A percentile compares a stretch with the other conserved stretches of the same genome.
These are phyloP conservation scores for Neurospora crassa DNA, from an alignment of 2,329 filamentous ascomycete species.

Conservation along the genomic window DNA sequence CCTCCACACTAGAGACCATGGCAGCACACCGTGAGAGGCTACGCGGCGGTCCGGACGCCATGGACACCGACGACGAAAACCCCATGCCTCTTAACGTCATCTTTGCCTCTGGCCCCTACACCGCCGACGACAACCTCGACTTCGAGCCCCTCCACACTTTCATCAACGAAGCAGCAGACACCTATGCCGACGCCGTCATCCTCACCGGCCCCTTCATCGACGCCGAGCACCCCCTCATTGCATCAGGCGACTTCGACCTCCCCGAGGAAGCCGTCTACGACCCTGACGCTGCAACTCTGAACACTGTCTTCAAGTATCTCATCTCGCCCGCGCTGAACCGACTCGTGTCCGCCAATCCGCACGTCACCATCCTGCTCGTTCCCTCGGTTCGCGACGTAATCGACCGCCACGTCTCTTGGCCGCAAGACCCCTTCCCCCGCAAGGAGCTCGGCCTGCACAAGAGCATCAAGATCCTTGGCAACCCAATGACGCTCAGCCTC, in stretches of 20 bases:
- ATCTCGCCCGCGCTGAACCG: constrained; percentile 65
- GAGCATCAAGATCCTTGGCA: constrained; percentile 68
- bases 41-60: constrained; percentile 51
- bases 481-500: constrained; percentile 79
- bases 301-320: constrained; percentile 73
- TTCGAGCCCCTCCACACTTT: constrained; percentile 80
- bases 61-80: constrained; percentile 44
- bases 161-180: constrained; percentile 65
- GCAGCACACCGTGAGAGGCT: constrained; percentile 61
- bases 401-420: constrained; percentile 79
- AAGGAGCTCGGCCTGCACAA: constrained; percentile 74
- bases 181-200: constrained; percentile 68
- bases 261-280: constrained; percentile 58
- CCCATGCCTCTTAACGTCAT: constrained; percentile 65
- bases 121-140: constrained; percentile 81
- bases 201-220: constrained; percentile 86
- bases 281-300: constrained; percentile 69
- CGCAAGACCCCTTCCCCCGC: constrained; percentile 51
- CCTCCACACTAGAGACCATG: constrained; percentile 56
- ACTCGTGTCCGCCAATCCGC: constrained; percentile 60
- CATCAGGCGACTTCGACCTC: constrained; percentile 68
- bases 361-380: constrained; percentile 70
- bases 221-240: constrained; percentile 79
- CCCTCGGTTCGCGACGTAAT: constrained; percentile 78
- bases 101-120: constrained; percentile 80